Evolutionary conservation across 1,139 yeast genomes (phyloP).

Genomic region (Kodamaea alishanica): DNA sequence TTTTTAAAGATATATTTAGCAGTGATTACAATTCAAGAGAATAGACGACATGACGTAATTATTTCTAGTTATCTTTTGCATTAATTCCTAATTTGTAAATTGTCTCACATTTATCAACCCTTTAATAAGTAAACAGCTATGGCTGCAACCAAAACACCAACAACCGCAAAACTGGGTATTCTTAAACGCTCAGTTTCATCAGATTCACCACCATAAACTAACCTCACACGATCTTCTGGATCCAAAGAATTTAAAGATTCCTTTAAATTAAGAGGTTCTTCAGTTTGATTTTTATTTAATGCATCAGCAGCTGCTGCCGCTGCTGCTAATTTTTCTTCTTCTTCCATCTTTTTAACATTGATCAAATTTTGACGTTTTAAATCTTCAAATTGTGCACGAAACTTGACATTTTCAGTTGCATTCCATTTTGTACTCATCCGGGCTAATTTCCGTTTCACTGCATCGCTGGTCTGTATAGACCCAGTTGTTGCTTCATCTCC

Average conservation of each 20-base stretch:
- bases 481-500: constrained; percentile 44
- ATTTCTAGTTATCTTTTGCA: too few relatives aligned
- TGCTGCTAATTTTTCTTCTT: constrained; percentile 5
- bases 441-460: constrained; percentile 36
- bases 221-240: constrained; percentile 45
- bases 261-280: constrained; percentile 18
- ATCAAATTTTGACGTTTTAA: constrained; percentile 45
- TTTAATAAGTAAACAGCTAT: constrained; percentile 13
- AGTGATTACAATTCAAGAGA: too few relatives aligned
- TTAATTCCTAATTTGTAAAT: too few relatives aligned
- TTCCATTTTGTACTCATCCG: constrained; percentile 67
- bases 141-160: constrained; percentile 30
- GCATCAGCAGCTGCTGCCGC: constrained; percentile 6
- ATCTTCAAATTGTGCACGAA: constrained; percentile 66
- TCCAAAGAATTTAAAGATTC: constrained; percentile 32
- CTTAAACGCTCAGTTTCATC: constrained; percentile 7
- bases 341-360: constrained; percentile 21
- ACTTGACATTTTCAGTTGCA: constrained; percentile 49
- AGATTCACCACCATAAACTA: constrained; percentile 26
- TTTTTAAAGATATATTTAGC: too few relatives aligned
- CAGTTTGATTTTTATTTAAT: background rate
- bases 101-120: too few relatives aligned
- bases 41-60: too few relatives aligned
- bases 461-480: constrained; percentile 34
- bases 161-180: constrained; percentile 14